Base-by-base conservation (phyloP, 2,329 filamentous ascomycete species). In the Graphilbum sp. region DNA sequence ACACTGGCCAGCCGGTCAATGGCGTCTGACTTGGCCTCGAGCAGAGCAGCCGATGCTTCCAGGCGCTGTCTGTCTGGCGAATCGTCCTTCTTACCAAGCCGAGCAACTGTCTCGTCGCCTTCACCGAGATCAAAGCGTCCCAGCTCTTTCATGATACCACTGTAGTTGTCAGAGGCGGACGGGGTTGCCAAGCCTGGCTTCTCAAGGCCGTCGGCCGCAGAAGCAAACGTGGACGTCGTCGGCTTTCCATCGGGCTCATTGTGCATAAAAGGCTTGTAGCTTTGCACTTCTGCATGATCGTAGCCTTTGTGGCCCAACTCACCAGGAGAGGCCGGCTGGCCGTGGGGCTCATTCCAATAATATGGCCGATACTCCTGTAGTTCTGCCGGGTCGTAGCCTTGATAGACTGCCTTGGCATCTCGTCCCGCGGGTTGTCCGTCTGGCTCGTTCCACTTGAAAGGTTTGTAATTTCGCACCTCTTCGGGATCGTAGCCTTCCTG, bases 241-340 rank as follows among this genome's bases (percentile, higher is more conserved):
- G 42, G 32, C 35, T 49, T 49, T 30, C 49, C 51, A 24, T 52
- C 46, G 1, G 49, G 51, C 35, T 53, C 49, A 24, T 62, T 60
- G 48, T 52, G 58, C 5, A 38, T 41, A 13, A 58, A 49, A 3
- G 57, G 53, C 2, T 51, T 51, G 42, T 62, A 61, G 11, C 51
- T 39, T 27, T 55, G 42, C 10, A 61, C 48, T 37, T 62, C 57
- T 1, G 61, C 53, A 37, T 19, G 24, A 13, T 62, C 51, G 39
- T 64, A 35, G 13, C 17, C 38, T 4, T 62, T 50, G 39, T 64
- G 30, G 7, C 35, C 33, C 5, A 17, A 27, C n/a, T 40, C 41
- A 3, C 12, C 35, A 3, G 34, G 12, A 2, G 29, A 5, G 12
- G 4, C 16, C 4, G 45, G 40, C 40, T 46, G 30, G 20, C 45